Conservation (phyloP, 169 alveolate species). For the Plasmodium gaboni region DNA sequence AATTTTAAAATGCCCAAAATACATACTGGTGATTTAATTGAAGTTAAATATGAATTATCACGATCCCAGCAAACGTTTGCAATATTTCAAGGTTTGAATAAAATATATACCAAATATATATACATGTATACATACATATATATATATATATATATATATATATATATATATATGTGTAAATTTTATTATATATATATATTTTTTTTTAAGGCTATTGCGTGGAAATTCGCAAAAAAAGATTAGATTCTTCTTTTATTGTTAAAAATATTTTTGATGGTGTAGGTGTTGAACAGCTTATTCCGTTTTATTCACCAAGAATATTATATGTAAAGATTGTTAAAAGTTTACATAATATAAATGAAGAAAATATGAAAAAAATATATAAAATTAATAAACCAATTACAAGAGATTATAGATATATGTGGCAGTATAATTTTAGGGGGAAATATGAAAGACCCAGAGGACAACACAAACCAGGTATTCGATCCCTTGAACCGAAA, state of each 20-base stretch:
- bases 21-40: constrained; percentile 84
- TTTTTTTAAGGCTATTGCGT: constrained; percentile 82
- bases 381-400: constrained; percentile 81
- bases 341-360: constrained; percentile 68
- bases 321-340: constrained; percentile 82
- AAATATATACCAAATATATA: neutral
- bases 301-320: constrained; percentile 84
- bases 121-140: neutral
- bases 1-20: constrained; percentile 81
- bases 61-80: constrained; percentile 88
- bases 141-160: neutral
- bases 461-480: constrained; percentile 91
- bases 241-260: constrained; percentile 85
- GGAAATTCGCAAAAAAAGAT: constrained; percentile 80
- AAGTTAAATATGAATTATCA: constrained; percentile 86
- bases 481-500: constrained; percentile 79
- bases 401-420: constrained; percentile 90
- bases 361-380: constrained; percentile 29
- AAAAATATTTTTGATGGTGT: constrained; percentile 88
- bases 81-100: constrained; percentile 80
- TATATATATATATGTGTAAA: too few relatives aligned
- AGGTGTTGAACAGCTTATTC: constrained; percentile 86
- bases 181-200: neutral
- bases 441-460: constrained; percentile 83
- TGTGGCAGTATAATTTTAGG: constrained; percentile 89